phyloP scores from a whole-genome alignment of 2,329 filamentous ascomycete genomes.

The Periconia digitata region DNA sequence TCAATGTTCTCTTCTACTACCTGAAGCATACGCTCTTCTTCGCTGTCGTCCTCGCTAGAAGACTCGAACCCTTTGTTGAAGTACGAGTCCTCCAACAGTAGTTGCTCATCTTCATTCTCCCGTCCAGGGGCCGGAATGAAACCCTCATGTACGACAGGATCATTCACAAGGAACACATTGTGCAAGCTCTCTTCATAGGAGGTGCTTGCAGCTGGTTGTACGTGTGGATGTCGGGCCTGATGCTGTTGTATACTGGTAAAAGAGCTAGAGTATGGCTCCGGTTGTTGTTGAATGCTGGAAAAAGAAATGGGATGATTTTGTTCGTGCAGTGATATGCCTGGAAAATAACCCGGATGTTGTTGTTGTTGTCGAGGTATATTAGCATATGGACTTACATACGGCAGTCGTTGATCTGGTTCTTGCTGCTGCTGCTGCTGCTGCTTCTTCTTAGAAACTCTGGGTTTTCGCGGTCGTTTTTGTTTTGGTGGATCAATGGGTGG shows the following conservation, averaged over 20 bases:
- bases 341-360: neutral
- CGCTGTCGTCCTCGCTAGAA: constrained; percentile 29
- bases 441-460: no score
- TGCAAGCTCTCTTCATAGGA: constrained; percentile 25
- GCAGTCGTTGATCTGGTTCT: no score
- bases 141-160: constrained; percentile 42
- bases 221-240: constrained; percentile 1
- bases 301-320: neutral
- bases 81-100: constrained; percentile 21
- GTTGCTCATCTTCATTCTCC: constrained; percentile 36
- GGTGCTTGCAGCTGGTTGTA: constrained; percentile 1
- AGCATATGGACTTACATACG: no score
- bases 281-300: neutral
- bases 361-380: neutral
- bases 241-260: constrained; percentile 11
- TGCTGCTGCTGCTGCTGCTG: no score
- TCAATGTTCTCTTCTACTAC: constrained; percentile 33
- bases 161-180: constrained; percentile 24
- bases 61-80: constrained; percentile 23
- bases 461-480: no score
- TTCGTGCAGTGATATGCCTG: neutral
- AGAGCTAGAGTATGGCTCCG: constrained; percentile 21
- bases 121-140: constrained; percentile 41
- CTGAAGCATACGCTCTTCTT: constrained; percentile 31
- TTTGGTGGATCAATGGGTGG: no score